Base-by-base conservation (phyloP, 768 basidiomycete species). In the Favolaschia claudopus region DNA sequence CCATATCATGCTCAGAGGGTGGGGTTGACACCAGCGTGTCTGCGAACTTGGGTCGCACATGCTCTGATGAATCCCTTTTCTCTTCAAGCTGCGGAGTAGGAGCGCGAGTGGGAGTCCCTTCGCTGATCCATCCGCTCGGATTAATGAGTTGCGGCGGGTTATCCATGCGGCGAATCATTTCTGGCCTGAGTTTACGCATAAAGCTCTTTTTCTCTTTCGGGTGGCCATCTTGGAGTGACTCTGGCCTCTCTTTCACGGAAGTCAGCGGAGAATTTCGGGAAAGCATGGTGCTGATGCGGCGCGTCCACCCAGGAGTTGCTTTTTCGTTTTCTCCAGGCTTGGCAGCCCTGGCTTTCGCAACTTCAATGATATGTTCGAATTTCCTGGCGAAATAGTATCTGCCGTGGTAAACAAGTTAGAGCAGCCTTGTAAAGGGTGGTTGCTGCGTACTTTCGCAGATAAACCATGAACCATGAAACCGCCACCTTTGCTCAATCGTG, bases 381-480 rank as follows among this genome's bases (percentile, higher is more conserved):
- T 88, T 88, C 67, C 77, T 82, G 0, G 86, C 84, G 63, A 94
- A 92, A 72, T 88, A 92, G 60, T 81, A 77, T 70, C 90, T 91
- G 67, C n/a, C 4, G n/a, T 17, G 40, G 38, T 31, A 19, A 20
- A 27, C 36, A 31, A 1, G 31, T 42, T 29, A 43, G 37, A 49
- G 25, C 19, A 43, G 33, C 9, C 32, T 58, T 39, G 55, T 53
- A n/a, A 22, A 20, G 39, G 10, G 6, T 10, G 31, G 37, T 24
- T 12, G 27, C 43, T 37, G 65, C 81, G 62, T 44, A 91, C 90
- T 85, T 87, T 55, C 94, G 82, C 57, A 89, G 82, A 56, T 87
- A 84, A 25, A 96, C 92, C 72, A 92, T 91, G 56, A 93, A 78
- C 89, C 93, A 92, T 0, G 92, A 93, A 7, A 95, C 84, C 14